Base-by-base conservation (phyloP, 1,284 basidiomycete genomes). In the Ganoderma sp. region DNA sequence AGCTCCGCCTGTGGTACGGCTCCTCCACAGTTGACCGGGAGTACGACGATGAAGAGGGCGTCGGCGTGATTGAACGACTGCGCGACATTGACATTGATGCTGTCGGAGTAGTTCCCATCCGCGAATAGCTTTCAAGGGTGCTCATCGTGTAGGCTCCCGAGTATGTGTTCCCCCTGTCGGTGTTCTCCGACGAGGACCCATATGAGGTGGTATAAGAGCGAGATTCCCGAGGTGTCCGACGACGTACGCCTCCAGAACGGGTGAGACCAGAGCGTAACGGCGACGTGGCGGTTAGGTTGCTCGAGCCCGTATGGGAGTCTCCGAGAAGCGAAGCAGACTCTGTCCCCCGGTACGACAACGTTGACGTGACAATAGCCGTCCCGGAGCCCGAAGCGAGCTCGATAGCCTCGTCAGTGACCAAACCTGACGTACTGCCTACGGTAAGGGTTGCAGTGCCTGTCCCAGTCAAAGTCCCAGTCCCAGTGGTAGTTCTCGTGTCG, bases 81-180 rank as follows among this genome's bases (percentile, higher is more conserved):
- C 71, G 67, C 43, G 69, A 58, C 67, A 62, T 67, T 15, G 69
- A 58, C 66, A 63, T 63, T 2, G 69, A 56, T 59, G 61, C 63
- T 2, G 69, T 69, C 14, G 69, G 71, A 17, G 71, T 72, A 57
- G 67, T 72, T 9, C 65, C 74, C 14, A 74, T 67, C 62, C 72
- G 68, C 65, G 76, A 71, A 63, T 77, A 77, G 66, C 61, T 74
- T 60, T 81, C 79, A 43, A 80, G 72, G 9, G 79, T 80, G 71
- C 80, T 80, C 68, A 81, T 66, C 19, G 63, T 64, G 34, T 70
- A 72, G 45, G 67, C 70, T 19, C 66, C 73, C 1, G 75, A 75
- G 65, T 74, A 77, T 28, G 70, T 74, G 74, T 90, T 90, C 76
- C 90, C 89, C 75, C 86, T 89, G 68, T 90, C 88, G 0, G 84